phyloP scores from a whole-genome alignment of 768 basidiomycete genomes.

The Tephrocybe sp. region DNA sequence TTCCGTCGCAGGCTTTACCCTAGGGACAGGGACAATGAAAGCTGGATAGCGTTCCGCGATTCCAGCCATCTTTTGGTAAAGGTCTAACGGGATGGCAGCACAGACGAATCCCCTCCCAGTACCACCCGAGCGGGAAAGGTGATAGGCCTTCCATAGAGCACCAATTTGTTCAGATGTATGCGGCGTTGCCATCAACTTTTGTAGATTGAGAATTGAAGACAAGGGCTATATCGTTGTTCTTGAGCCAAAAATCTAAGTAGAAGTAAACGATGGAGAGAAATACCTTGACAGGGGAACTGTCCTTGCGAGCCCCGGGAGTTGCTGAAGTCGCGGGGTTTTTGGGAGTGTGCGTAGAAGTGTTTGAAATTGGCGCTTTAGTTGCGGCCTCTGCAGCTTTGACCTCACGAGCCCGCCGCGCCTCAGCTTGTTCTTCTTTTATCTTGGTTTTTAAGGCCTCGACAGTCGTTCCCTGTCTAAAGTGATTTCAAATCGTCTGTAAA shows the following conservation, averaged over 20 bases:
- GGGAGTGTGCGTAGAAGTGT: slow-evolving; percentile 8
- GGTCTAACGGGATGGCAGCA: slow-evolving; percentile 70
- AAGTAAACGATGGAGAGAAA: slow-evolving; percentile 1
- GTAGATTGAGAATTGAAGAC: slow-evolving; percentile 74
- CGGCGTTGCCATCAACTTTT: slow-evolving; percentile 60
- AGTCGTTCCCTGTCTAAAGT: slow-evolving; percentile 41
- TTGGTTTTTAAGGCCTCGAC: slow-evolving; percentile 35
- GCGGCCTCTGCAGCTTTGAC: slow-evolving; percentile 6
- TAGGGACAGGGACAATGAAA: slow-evolving; percentile 82
- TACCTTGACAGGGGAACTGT: slow-evolving; percentile 69
- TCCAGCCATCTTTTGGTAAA: slow-evolving; percentile 68
- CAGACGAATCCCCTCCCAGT: slow-evolving; percentile 85
- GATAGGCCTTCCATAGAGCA: slow-evolving; percentile 87
- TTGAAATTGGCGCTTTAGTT: slow-evolving; percentile 8
- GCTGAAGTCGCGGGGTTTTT: slow-evolving; percentile 9
- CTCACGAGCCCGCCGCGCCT: slow-evolving; percentile 21
- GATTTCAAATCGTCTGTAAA: background rate
- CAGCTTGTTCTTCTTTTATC: slow-evolving; percentile 30
- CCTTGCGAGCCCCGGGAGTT: slow-evolving; percentile 41
- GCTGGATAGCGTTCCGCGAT: slow-evolving; percentile 65
- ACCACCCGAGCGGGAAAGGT: slow-evolving; percentile 73
- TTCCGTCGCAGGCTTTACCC: slow-evolving; percentile 30
- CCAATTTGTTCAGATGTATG: slow-evolving; percentile 75
- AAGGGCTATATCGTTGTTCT: slow-evolving; percentile 56
- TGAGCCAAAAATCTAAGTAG: slow-evolving; percentile 4